A percentile compares a stretch with the other conserved stretches of the same genome.
These are phyloP conservation scores for Clitocybe nebularis DNA, from an alignment of 1,284 basidiomycete genomes.

Conservation along the genomic window DNA sequence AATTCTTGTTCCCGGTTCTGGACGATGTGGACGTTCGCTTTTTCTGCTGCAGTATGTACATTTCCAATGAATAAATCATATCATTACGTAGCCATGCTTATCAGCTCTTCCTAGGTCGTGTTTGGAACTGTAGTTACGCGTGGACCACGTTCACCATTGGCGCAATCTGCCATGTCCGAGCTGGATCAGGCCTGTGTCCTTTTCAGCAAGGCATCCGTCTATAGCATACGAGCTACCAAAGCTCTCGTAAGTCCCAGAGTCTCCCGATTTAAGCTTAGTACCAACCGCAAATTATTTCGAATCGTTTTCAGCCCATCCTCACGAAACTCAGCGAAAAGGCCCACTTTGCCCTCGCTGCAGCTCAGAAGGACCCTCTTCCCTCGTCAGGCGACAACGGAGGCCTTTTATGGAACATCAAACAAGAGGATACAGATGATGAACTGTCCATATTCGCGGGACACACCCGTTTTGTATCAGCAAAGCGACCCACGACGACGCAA, in stretches of 20 bases:
- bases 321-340: slow-evolving; percentile 55
- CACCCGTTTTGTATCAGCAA: slow-evolving; percentile 48
- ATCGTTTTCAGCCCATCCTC: slow-evolving; percentile 48
- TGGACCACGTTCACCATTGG: slow-evolving; percentile 55
- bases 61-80: not conserved
- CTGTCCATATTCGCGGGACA: slow-evolving; percentile 59
- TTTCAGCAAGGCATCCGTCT: slow-evolving; percentile 51
- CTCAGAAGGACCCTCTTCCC: slow-evolving; percentile 29
- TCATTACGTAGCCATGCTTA: not conserved
- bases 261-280: not conserved
- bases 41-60: slow-evolving; percentile 55
- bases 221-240: slow-evolving; percentile 55
- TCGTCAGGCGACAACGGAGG: slow-evolving; percentile 30
- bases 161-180: slow-evolving; percentile 56
- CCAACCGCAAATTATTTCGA: not conserved
- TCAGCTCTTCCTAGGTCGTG: slow-evolving; percentile 50
- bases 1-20: slow-evolving; percentile 51
- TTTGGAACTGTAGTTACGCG: slow-evolving; percentile 65
- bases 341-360: slow-evolving; percentile 37
- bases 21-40: slow-evolving; percentile 63
- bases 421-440: slow-evolving; percentile 49
- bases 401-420: slow-evolving; percentile 41
- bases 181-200: slow-evolving; percentile 57
- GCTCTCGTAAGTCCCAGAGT: slow-evolving; percentile 45
- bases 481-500: slow-evolving; percentile 10